Evolutionary conservation across 2,329 filamentous ascomycete species (phyloP), one percentile per base, ranked within the genome.

Genomic region (Neonectria hederae): DNA sequence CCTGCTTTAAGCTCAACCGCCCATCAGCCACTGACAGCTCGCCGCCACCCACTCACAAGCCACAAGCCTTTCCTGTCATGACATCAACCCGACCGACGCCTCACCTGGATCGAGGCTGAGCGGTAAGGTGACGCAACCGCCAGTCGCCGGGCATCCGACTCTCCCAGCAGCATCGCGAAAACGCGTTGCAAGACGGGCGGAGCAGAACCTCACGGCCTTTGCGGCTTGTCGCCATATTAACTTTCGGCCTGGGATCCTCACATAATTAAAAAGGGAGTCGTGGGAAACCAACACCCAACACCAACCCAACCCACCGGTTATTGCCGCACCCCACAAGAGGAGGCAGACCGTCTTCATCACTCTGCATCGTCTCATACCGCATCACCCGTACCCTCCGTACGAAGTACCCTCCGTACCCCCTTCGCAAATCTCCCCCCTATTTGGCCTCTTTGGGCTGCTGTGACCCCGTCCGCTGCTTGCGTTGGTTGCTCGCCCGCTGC

Each of bases 101-200:
- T 48, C 59, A 54, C 65, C 67, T 71, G 65, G 58, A 65, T 70
- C 58, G 65, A 67, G 68, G 71, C 71, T 73, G 65, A 69, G 69
- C 65, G 51, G 30, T 19, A 40, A 62, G 56, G 64, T 66, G 64
- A 63, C 60, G 60, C 64, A 63, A 60, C 60, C 17, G 32, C 35
- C 40, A 35, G 26, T 48, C 51, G 19, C 60, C 46, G 56, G 22
- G 35, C 51, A 59, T 65, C 61, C 57, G 52, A 58, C 49, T 48
- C 53, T 55, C 54, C 32, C 28, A 24, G 35, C 40, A 58, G 56
- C 42, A 58, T 56, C 56, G 51, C 26, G 61, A 66, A 48, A 49
- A 54, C 54, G 62, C 61, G 57, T 62, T 57, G 35, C 48, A 43
- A 46, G 10, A 49, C 21, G 24, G 64, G 64, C 64, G 60, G 60